Conservation (phyloP, 257 asterid species). For the Euphrasia confusa region DNA sequence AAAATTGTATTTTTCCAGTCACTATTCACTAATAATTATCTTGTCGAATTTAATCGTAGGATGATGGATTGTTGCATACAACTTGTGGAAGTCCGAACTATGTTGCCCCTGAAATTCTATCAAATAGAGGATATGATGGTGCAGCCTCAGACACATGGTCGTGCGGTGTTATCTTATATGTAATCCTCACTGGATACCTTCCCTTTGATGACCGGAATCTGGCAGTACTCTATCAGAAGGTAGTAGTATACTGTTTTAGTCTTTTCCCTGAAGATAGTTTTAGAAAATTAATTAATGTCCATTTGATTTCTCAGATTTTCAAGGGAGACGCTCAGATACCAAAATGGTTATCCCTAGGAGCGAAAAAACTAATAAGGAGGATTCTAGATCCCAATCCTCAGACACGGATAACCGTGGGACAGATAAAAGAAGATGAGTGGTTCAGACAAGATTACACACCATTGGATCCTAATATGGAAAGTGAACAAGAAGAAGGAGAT, state of each 20-base stretch:
- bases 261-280: too few relatives aligned
- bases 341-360: constrained; percentile 87
- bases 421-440: constrained; percentile 76
- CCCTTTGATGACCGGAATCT: constrained; percentile 95
- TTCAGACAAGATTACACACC: constrained; percentile 75
- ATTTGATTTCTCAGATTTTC: constrained; percentile 49
- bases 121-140: constrained; percentile 89
- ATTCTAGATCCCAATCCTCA: constrained; percentile 87
- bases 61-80: constrained; percentile 89
- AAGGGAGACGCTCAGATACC: constrained; percentile 89
- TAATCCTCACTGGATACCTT: constrained; percentile 87
- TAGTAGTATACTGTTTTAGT: constrained; percentile 8
- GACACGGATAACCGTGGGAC: constrained; percentile 61
- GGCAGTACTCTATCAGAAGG: constrained; percentile 97
- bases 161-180: constrained; percentile 86
- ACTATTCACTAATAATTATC: constrained; percentile 9
- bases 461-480: constrained; percentile 40
- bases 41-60: constrained; percentile 38
- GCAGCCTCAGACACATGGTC: constrained; percentile 96
- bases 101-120: constrained; percentile 94
- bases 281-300: not conserved
- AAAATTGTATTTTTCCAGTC: constrained; percentile 10
- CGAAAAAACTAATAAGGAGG: constrained; percentile 69
- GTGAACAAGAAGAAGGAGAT: constrained; percentile 56
- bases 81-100: constrained; percentile 99